Evolutionary conservation across 345 rosid genomes (phyloP).

Genomic region (Hibiscus syriacus): DNA sequence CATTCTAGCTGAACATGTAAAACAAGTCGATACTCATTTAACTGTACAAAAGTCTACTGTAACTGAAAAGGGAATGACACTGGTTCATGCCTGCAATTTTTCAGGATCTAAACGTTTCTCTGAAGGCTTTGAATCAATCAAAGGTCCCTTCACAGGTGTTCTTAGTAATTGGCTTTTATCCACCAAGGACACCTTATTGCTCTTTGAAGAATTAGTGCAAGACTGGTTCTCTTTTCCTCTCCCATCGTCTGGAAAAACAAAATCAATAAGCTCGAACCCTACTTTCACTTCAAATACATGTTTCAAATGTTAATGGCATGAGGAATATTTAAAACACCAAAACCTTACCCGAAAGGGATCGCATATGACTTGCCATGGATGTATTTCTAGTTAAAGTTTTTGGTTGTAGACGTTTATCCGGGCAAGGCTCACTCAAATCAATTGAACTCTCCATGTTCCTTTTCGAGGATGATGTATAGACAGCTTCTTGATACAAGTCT

Average conservation of each 20-base stretch:
- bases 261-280: not conserved
- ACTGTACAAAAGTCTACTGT: not conserved
- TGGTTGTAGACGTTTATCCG: slow-evolving; percentile 19
- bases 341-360: slow-evolving; percentile 32
- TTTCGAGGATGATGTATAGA: slow-evolving; percentile 49
- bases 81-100: slow-evolving; percentile 32
- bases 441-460: slow-evolving; percentile 28
- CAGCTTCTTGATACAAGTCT: slow-evolving; percentile 70
- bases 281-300: not conserved
- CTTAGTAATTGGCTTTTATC: slow-evolving; percentile 23
- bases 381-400: slow-evolving; percentile 17
- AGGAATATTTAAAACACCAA: not conserved
- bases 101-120: slow-evolving; percentile 40
- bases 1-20: slow-evolving; percentile 32
- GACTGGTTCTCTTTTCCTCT: slow-evolving; percentile 39
- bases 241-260: slow-evolving; percentile 24
- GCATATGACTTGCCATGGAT: slow-evolving; percentile 15
- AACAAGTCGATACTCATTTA: slow-evolving; percentile 5
- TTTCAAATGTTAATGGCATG: not conserved
- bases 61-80: not conserved
- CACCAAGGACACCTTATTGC: slow-evolving; percentile 19
- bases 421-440: slow-evolving; percentile 20
- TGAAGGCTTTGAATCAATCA: slow-evolving; percentile 19
- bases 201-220: slow-evolving; percentile 25
- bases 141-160: slow-evolving; percentile 28